A percentile compares a stretch with the other conserved stretches of the same genome.
phyloP scores from a whole-genome alignment of 2,329 filamentous ascomycete genomes.

The Penicillium sclerotigenum region DNA sequence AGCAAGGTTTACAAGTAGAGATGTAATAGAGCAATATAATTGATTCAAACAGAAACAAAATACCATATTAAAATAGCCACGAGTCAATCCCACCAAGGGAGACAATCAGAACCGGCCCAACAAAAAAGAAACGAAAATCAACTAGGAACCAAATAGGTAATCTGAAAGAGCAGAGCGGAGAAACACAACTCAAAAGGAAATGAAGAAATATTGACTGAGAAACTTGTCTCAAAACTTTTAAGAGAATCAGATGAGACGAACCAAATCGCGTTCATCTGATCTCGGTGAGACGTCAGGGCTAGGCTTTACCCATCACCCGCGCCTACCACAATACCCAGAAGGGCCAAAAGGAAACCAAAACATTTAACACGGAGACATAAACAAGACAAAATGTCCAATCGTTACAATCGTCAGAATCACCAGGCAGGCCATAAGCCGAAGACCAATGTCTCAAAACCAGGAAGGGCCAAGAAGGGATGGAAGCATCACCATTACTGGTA shows the following conservation, averaged over 20 bases:
- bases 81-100: slow-evolving; percentile 49
- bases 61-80: slow-evolving; percentile 38
- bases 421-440: neutral
- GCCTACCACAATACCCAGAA: slow-evolving; percentile 31
- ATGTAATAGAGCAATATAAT: neutral
- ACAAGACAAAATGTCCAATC: neutral
- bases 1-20: neutral
- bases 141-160: neutral
- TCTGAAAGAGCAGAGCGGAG: neutral
- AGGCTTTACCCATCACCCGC: slow-evolving; percentile 36
- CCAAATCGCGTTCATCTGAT: slow-evolving; percentile 20
- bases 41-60: slow-evolving; percentile 11
- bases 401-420: neutral
- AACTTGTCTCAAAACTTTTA: slow-evolving; percentile 32
- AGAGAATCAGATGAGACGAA: slow-evolving; percentile 19
- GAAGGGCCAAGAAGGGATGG: neutral
- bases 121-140: slow-evolving; percentile 15
- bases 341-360: slow-evolving; percentile 14
- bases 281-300: slow-evolving; percentile 27
- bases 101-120: slow-evolving; percentile 51
- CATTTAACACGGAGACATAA: neutral
- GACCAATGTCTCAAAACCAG: neutral
- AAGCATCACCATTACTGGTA: slow-evolving; percentile 19
- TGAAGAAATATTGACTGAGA: slow-evolving; percentile 9
- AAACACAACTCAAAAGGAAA: slow-evolving; percentile 3